Conservation (phyloP, 2,329 filamentous ascomycete genomes). For the Neurospora sp. region DNA sequence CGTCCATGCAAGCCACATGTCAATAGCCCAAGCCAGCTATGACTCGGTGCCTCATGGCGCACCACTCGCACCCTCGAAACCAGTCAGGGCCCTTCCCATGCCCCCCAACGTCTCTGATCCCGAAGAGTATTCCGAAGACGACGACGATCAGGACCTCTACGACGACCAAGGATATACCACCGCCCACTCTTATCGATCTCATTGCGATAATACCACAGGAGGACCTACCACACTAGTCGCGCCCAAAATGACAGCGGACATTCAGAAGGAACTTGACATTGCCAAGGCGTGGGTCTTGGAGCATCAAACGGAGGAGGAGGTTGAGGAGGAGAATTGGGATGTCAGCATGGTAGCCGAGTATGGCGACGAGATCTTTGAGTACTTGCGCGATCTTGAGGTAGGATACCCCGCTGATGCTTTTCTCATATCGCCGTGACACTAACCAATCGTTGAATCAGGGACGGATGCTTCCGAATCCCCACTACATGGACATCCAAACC, state of each 20-base stretch:
- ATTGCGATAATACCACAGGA: constrained; percentile 50
- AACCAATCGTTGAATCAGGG: constrained; percentile 34
- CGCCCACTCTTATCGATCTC: constrained; percentile 64
- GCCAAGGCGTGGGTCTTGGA: constrained; percentile 57
- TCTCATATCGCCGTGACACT: constrained; percentile 1
- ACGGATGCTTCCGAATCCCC: constrained; percentile 73
- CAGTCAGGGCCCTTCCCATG: constrained; percentile 9
- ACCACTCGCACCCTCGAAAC: constrained; percentile 20
- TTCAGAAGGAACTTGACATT: constrained; percentile 61
- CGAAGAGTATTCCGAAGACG: constrained; percentile 70
- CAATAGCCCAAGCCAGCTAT: constrained; percentile 4
- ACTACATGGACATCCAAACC: constrained; percentile 96
- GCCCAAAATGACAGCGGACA: constrained; percentile 60
- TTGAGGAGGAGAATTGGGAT: constrained; percentile 85
- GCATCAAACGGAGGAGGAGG: constrained; percentile 59
- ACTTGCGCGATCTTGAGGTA: constrained; percentile 86
- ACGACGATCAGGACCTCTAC: constrained; percentile 44
- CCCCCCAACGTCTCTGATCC: constrained; percentile 32
- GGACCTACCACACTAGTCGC: constrained; percentile 53
- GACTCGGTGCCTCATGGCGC: constrained; percentile 1
- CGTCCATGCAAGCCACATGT: constrained; percentile 3
- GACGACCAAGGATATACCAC: constrained; percentile 68
- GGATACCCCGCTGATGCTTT: constrained; percentile 14
- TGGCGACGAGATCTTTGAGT: constrained; percentile 86
- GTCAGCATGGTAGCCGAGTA: constrained; percentile 98